Conservation (phyloP, 148 eudicot species). For the Pouteria glomerata region DNA sequence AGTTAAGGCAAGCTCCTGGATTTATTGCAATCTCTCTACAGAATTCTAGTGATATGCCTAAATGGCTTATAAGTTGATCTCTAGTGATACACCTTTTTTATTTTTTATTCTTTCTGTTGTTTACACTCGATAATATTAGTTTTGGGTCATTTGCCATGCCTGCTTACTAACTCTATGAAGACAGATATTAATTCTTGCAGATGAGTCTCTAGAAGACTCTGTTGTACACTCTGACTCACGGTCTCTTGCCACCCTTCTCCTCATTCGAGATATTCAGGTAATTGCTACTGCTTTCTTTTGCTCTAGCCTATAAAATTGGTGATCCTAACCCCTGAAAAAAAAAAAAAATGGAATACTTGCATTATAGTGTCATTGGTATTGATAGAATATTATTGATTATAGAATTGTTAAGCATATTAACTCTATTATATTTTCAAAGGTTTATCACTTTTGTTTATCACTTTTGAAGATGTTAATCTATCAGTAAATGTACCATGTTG, state of each 20-base stretch:
- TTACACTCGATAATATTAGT: too few species aligned
- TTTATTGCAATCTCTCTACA: too few species aligned
- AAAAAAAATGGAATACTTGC: neutral
- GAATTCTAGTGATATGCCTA: too few species aligned
- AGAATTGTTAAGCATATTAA: neutral
- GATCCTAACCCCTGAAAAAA: neutral
- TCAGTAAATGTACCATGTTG: neutral
- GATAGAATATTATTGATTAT: neutral
- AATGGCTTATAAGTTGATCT: neutral
- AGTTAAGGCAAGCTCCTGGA: too few species aligned
- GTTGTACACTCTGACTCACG: slow-evolving; percentile 91
- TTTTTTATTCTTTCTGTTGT: neutral
- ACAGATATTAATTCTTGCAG: slow-evolving; percentile 98
- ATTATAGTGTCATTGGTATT: neutral
- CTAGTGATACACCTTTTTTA: neutral
- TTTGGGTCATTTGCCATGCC: slow-evolving; percentile 6
- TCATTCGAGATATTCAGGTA: slow-evolving; percentile 94
- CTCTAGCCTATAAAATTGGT: neutral
- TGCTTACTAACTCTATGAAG: slow-evolving; percentile 58
- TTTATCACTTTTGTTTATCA: too few species aligned
- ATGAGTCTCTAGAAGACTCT: slow-evolving; percentile 92
- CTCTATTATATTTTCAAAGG: neutral
- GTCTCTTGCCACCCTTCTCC: slow-evolving; percentile 90
- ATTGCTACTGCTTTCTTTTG: slow-evolving; percentile 15
- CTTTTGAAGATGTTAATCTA: neutral